Conservation (phyloP, 192 early-diverging fungal species). For the Backusella morwellensis region DNA sequence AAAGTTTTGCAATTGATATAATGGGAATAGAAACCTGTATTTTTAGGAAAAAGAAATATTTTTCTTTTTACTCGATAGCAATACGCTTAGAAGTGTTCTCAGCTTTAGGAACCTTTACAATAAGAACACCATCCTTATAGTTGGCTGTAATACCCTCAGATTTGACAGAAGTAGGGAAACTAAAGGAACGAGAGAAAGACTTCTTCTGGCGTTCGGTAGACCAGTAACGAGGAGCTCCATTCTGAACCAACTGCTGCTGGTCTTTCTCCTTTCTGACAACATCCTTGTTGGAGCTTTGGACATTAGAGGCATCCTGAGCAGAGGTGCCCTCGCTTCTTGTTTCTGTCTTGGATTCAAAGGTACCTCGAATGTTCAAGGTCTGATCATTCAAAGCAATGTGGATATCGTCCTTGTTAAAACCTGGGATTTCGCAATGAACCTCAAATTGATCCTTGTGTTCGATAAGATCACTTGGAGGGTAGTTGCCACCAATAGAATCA, state of each 20-base stretch:
- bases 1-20: neutral
- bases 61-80: slow-evolving; percentile 12
- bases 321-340: neutral
- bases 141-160: slow-evolving; percentile 14
- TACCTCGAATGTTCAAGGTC: slow-evolving; percentile 30
- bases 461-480: slow-evolving; percentile 32
- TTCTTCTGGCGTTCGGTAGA: slow-evolving; percentile 13
- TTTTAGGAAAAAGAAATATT: neutral
- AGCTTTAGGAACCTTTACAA: slow-evolving; percentile 17
- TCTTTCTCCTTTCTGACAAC: neutral
- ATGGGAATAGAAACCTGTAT: neutral
- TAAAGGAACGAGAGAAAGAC: slow-evolving; percentile 20
- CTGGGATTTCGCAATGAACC: slow-evolving; percentile 36
- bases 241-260: neutral
- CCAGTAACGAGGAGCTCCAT: slow-evolving; percentile 22
- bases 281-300: neutral
- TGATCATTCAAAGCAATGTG: slow-evolving; percentile 32
- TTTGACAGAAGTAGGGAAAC: slow-evolving; percentile 15
- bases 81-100: slow-evolving; percentile 11
- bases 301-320: neutral
- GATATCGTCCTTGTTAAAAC: slow-evolving; percentile 36
- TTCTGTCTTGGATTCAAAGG: neutral
- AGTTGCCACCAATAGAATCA: slow-evolving; percentile 1
- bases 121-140: slow-evolving; percentile 23
- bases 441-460: slow-evolving; percentile 32